A percentile compares a stretch with the other conserved stretches of the same genome.
Conservation (phyloP, 305 asterid species). For the Fraxinus dipetala region DNA sequence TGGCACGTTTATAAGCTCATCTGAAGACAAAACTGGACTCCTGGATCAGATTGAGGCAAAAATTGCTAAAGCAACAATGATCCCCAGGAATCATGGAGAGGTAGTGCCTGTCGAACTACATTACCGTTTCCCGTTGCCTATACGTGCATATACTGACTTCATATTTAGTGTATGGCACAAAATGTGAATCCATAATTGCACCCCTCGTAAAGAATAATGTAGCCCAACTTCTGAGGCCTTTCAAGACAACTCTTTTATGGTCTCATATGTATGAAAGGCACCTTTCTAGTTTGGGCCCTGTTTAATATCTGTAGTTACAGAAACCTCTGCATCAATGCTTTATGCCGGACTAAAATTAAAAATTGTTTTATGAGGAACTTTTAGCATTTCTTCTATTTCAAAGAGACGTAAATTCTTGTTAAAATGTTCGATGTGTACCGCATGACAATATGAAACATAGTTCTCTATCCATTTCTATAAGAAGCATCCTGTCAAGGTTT, state of each 20-base stretch:
- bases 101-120: conserved; percentile 30
- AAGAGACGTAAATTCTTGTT: neutral
- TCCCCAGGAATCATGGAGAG: conserved; percentile 84
- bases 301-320: neutral
- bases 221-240: no score
- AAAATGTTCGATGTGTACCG: neutral
- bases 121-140: neutral
- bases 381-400: neutral
- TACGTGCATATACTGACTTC: conserved; percentile 1
- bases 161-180: conserved; percentile 4
- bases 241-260: conserved; percentile 4
- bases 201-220: neutral
- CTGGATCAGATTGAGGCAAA: conserved; percentile 72
- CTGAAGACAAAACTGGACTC: conserved; percentile 80
- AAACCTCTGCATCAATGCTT: neutral
- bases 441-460: neutral
- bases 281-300: neutral
- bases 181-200: neutral
- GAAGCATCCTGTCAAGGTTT: neutral
- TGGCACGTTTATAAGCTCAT: conserved; percentile 80
- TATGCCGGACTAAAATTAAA: neutral
- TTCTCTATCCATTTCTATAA: neutral
- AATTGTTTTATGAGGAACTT: neutral
- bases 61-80: conserved; percentile 81
- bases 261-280: neutral